Evolutionary conservation across 1,139 yeast species (phyloP).

Genomic region (Geotrichum histeridarum): DNA sequence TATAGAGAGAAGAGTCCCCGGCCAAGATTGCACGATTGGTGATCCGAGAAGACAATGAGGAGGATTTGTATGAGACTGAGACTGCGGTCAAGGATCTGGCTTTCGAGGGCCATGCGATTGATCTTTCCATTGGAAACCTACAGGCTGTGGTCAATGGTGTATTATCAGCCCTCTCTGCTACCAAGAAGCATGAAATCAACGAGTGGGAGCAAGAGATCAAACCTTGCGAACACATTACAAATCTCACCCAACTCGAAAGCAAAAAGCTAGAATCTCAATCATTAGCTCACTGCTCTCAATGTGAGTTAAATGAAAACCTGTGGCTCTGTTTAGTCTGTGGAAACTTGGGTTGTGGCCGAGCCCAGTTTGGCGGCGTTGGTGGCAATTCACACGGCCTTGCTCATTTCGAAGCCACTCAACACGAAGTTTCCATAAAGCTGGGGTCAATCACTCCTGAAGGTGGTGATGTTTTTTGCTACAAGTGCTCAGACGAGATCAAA

Average conservation of each 20-base stretch:
- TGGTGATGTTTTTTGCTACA: slow-evolving; percentile 80
- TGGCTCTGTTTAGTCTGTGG: slow-evolving; percentile 96
- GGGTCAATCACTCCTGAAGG: slow-evolving; percentile 75
- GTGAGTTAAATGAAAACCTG: slow-evolving; percentile 69
- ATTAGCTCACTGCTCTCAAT: slow-evolving; percentile 51
- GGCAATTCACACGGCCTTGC: slow-evolving; percentile 87
- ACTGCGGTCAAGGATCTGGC: slow-evolving; percentile 45
- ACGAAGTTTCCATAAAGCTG: slow-evolving; percentile 80
- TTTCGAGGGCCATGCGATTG: slow-evolving; percentile 23
- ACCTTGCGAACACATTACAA: slow-evolving; percentile 71
- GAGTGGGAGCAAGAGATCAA: slow-evolving; percentile 88
- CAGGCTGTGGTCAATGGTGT: slow-evolving; percentile 45
- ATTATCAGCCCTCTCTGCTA: slow-evolving; percentile 59
- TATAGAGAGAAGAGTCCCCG: slow-evolving; percentile 34
- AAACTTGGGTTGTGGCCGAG: slow-evolving; percentile 83
- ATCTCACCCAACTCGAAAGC: slow-evolving; percentile 42
- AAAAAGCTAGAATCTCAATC: slow-evolving; percentile 22
- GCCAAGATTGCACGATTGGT: slow-evolving; percentile 69
- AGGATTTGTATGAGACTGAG: slow-evolving; percentile 55
- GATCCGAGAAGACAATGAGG: slow-evolving; percentile 62
- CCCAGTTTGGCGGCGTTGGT: slow-evolving; percentile 85
- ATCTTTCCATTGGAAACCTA: slow-evolving; percentile 21
- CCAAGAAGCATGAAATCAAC: slow-evolving; percentile 64
- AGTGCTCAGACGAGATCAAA: slow-evolving; percentile 81
- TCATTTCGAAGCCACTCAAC: slow-evolving; percentile 56